Conservation (phyloP, 805 yeast genomes). For the Lachancea sp. region DNA sequence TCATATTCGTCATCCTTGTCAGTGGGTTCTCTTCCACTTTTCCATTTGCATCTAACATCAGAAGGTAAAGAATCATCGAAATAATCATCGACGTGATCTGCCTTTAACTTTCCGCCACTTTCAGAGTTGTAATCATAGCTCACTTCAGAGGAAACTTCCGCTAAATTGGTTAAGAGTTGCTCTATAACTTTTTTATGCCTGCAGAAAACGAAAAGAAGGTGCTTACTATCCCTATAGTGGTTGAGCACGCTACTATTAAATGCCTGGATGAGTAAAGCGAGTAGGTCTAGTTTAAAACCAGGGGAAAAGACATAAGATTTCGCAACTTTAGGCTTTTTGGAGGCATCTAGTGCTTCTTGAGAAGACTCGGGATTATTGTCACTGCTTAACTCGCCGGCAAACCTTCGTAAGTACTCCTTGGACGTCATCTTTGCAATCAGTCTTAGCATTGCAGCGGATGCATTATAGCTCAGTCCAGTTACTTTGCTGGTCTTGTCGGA, state of each 20-base stretch:
- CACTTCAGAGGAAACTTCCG: conserved; percentile 18
- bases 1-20: background rate
- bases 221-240: conserved; percentile 45
- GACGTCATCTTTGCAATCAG: conserved; percentile 30
- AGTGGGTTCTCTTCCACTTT: background rate
- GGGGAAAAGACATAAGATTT: conserved; percentile 20
- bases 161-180: conserved; percentile 24
- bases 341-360: background rate
- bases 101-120: background rate
- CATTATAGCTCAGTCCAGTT: conserved; percentile 46
- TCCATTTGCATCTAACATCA: background rate
- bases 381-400: conserved; percentile 6
- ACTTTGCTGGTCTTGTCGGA: conserved; percentile 31
- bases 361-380: background rate
- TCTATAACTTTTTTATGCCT: conserved; percentile 33
- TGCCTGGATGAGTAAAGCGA: conserved; percentile 55
- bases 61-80: conserved; percentile 8
- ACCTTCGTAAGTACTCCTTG: conserved; percentile 24
- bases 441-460: conserved; percentile 43
- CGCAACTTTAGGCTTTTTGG: conserved; percentile 3
- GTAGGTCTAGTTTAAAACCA: conserved; percentile 44
- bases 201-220: conserved; percentile 45
- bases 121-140: conserved; percentile 5
- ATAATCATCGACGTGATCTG: conserved; percentile 11
- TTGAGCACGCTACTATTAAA: conserved; percentile 48